Evolutionary conservation across 805 yeast genomes (phyloP), one percentile per base, ranked within the genome.

Genomic region (Saccharomycodes ludwigii): DNA sequence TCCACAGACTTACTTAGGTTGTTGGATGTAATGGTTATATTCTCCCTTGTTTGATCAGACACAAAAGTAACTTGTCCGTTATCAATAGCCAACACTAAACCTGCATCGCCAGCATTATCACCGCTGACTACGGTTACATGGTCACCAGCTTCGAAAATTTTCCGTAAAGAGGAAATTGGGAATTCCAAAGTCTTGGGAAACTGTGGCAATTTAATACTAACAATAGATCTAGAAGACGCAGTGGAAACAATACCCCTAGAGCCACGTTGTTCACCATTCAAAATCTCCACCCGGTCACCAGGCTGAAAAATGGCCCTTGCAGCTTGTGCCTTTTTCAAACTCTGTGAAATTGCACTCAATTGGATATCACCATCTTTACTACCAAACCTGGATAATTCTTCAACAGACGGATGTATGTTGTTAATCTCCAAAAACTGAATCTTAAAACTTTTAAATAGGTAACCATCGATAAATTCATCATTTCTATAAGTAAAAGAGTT

Each of bases 71-170:
- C 96, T 38, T 84, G 82, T 50, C 86, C 94, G 30, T 77, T 81
- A 32, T 71, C 70, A 16, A 83, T 72, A 42, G 74, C 68, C 25
- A 91, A 85, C 31, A 91, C 94, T 60, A 91, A 68, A 60, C 98
- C 98, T 21, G 95, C 84, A 49, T 86, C 95, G 48, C 88, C 95
- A 32, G 74, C 65, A 54, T 83, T 94, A 48, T 81, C 84, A 51
- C 98, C 98, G 49, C 76, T 82, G 23, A 81, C 70, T 20, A 88
- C 91, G 36, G 94, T 76, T 15, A 91, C 95, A 54, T 91, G 96
- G 54, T 88, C 97, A 66, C 98, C 98, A 25, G 83, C 74, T 32
- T 68, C 59, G 56, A 88, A 88, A 33, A 81, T 73, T 53, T 91
- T 91, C 51, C 96, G 73, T 48, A 91, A 64, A 40, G 83, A 76